phyloP scores from a whole-genome alignment of 2,329 filamentous ascomycete species.

The Stachybotrys chartarum region DNA sequence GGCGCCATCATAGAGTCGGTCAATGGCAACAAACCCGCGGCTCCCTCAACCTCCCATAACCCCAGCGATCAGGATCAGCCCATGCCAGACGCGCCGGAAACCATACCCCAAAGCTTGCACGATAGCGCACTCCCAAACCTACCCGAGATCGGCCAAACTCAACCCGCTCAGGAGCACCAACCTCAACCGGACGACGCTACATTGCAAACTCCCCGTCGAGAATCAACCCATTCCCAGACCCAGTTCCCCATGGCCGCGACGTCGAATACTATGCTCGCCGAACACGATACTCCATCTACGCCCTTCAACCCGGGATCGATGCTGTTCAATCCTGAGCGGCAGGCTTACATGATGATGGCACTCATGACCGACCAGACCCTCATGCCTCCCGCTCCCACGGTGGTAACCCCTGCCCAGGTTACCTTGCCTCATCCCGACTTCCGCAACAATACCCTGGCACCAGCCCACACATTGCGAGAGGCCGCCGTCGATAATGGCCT shows the following conservation, averaged over 20 bases:
- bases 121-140: neutral
- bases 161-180: slow-evolving; percentile 7
- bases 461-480: slow-evolving; percentile 25
- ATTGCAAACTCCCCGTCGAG: neutral
- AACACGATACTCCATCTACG: slow-evolving; percentile 22
- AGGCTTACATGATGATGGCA: slow-evolving; percentile 38
- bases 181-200: neutral
- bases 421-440: slow-evolving; percentile 31
- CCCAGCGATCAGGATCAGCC: slow-evolving; percentile 7
- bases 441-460: slow-evolving; percentile 13
- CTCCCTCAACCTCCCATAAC: neutral
- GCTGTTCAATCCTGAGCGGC: slow-evolving; percentile 23
- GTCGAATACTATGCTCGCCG: slow-evolving; percentile 11
- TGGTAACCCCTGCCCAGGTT: slow-evolving; percentile 36
- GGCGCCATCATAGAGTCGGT: neutral
- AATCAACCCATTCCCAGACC: slow-evolving; percentile 1
- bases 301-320: slow-evolving; percentile 25
- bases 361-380: slow-evolving; percentile 26
- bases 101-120: neutral
- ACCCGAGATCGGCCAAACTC: slow-evolving; percentile 5
- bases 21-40: neutral
- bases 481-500: slow-evolving; percentile 32
- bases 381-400: slow-evolving; percentile 35
- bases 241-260: slow-evolving; percentile 8
- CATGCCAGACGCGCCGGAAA: slow-evolving; percentile 13